Conservation (phyloP, 2,329 filamentous ascomycete genomes). For the Ophiocordyceps camponoti-rufipedis region DNA sequence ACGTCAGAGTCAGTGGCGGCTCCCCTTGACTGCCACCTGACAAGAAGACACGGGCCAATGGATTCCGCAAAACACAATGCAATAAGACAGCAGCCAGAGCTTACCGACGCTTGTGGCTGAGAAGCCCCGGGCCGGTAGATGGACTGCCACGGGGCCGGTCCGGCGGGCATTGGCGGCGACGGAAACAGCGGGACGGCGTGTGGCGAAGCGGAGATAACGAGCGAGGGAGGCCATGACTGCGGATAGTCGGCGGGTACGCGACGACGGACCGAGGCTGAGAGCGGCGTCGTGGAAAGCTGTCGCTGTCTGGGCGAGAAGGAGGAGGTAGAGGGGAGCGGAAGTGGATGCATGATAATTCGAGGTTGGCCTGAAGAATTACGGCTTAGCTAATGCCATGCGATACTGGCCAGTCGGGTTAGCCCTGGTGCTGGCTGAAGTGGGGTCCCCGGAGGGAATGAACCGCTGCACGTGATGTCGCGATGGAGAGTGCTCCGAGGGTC, state of each 20-base stretch:
- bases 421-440: not conserved
- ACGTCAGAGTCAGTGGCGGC: not conserved
- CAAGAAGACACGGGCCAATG: not conserved
- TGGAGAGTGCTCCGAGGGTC: not conserved
- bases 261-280: not conserved
- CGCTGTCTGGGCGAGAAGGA: not conserved
- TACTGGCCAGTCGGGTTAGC: not conserved
- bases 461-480: not conserved
- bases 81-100: constrained; percentile 1
- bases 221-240: constrained; percentile 40
- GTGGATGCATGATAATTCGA: not conserved
- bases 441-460: not conserved
- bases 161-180: constrained; percentile 16
- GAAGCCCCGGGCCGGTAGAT: constrained; percentile 17
- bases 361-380: too few relatives aligned
- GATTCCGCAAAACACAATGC: not conserved
- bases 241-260: not conserved
- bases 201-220: constrained; percentile 19
- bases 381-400: not conserved
- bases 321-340: not conserved
- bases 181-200: constrained; percentile 14
- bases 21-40: not conserved
- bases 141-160: constrained; percentile 22
- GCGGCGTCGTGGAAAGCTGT: not conserved
- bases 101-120: constrained; percentile 21